phyloP scores from a whole-genome alignment of 768 basidiomycete genomes.

The Lactifluus subvellereus region DNA sequence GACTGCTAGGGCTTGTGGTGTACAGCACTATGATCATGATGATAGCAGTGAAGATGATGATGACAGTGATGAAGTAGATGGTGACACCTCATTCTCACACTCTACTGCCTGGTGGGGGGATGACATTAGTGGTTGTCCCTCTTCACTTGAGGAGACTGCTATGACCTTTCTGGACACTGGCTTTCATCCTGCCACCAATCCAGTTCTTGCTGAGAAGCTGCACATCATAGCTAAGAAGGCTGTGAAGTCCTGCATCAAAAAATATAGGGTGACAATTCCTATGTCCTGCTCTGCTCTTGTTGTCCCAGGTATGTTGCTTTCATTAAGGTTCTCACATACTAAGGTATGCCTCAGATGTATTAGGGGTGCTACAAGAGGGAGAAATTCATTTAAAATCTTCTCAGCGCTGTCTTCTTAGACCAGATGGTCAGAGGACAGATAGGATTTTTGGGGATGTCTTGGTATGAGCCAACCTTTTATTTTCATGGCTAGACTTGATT shows the following conservation, averaged over 20 bases:
- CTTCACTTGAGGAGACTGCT: constrained; percentile 54
- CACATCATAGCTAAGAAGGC: constrained; percentile 41
- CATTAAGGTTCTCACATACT: neutral
- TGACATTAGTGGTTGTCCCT: constrained; percentile 53
- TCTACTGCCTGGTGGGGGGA: constrained; percentile 73
- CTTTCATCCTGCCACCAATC: constrained; percentile 45
- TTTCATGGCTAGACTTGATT: neutral
- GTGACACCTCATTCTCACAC: constrained; percentile 27
- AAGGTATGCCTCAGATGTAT: constrained; percentile 39
- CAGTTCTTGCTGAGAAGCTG: constrained; percentile 50
- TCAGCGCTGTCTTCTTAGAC: constrained; percentile 35
- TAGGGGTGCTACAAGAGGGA: constrained; percentile 43
- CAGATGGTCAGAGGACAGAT: constrained; percentile 43
- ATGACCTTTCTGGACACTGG: constrained; percentile 54
- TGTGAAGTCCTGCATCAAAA: constrained; percentile 39
- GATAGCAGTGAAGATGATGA: constrained; percentile 27
- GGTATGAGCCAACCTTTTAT: constrained; percentile 30
- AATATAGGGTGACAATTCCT: constrained; percentile 45
- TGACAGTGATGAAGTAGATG: constrained; percentile 14
- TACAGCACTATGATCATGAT: constrained; percentile 23
- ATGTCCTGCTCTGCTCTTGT: constrained; percentile 59
- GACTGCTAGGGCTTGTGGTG: constrained; percentile 29
- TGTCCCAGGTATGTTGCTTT: constrained; percentile 42
- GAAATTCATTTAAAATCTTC: constrained; percentile 57
- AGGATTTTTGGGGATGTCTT: constrained; percentile 53